A percentile compares a stretch with the other conserved stretches of the same genome.
These are phyloP conservation scores for Puccinia hordei DNA, from an alignment of 1,284 basidiomycete genomes.

Conservation along the genomic window DNA sequence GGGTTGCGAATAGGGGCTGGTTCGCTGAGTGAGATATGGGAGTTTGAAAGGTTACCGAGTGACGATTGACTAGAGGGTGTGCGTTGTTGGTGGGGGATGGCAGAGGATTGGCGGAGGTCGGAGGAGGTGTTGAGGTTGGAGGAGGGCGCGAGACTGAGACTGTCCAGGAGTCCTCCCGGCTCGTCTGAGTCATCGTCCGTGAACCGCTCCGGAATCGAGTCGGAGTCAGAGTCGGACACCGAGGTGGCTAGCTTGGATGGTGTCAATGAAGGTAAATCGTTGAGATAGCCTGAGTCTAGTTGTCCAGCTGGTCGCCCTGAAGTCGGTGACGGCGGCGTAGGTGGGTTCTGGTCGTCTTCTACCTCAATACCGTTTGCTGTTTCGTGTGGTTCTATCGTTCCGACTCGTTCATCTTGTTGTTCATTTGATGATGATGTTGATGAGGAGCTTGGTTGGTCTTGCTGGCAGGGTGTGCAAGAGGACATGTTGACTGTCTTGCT, in stretches of 20 bases:
- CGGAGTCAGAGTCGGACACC: slow-evolving; percentile 8
- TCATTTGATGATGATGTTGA: background rate
- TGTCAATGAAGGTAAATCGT: slow-evolving; percentile 23
- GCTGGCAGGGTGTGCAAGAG: too few species aligned
- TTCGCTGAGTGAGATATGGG: slow-evolving; percentile 10
- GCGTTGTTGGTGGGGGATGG: background rate
- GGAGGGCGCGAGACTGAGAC: background rate
- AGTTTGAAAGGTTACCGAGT: background rate
- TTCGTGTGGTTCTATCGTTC: background rate
- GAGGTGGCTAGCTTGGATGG: slow-evolving; percentile 20
- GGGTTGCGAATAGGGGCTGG: background rate
- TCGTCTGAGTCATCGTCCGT: background rate
- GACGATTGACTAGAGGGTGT: slow-evolving; percentile 1
- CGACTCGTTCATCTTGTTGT: background rate
- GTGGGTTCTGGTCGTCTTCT: background rate
- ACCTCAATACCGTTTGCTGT: background rate
- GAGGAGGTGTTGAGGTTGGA: background rate
- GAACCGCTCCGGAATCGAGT: slow-evolving; percentile 23
- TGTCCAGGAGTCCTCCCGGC: background rate
- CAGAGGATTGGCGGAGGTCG: background rate
- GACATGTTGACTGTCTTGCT: too few species aligned
- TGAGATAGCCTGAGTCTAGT: background rate
- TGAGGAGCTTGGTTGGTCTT: background rate
- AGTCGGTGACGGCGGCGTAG: background rate
- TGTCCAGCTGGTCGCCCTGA: background rate